Base-by-base conservation (phyloP, 345 rosid species). In the Euphorbia lathyris region DNA sequence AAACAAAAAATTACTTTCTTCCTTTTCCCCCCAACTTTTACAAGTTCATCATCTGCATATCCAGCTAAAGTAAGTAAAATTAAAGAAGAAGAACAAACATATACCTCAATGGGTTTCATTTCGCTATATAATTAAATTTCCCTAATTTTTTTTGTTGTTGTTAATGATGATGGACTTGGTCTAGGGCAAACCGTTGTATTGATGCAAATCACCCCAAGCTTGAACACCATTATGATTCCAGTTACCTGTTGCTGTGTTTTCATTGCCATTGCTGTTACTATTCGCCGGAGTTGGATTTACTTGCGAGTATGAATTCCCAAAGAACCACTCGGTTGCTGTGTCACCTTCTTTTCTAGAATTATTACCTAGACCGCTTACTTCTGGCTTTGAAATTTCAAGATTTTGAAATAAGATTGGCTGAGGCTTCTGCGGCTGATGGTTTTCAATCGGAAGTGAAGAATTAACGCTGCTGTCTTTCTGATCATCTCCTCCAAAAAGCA, bases 361-460 rank as follows among this genome's bases (percentile, higher is more conserved):
- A 10, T 62, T 79, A 11, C 63, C 81, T 9, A 25, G 63, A 14
- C 42, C 79, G 14, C 63, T 67, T 36, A 17, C 65, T 17, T 69
- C 80, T 34, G 73, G 78, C 40, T 81, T 79, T 36, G 86, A 69
- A 42, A 74, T 75, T 69, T 89, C 93, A 62, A 82, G 83, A 62
- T 86, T 88, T 59, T 84, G 92, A 74, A 88, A 89, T 79, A 83
- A 66, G 68, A 86, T 87, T 29, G 97, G 86, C 23, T 84, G 91
- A 1, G 78, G 83, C 72, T 78, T 87, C 69, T 82, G 80, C 45
- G 74, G 63, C 58, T 81, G 87, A 55, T 83, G 87, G 66, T 53
- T 80, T 55, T 81, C 82, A 0, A 65, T 34, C 7, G 73, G 69
- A 45, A 61, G 79, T 1, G 89, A 67, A 36, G 80, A 62, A 57